Conservation (phyloP, 208 protist species). For the Borovskyia barvae region DNA sequence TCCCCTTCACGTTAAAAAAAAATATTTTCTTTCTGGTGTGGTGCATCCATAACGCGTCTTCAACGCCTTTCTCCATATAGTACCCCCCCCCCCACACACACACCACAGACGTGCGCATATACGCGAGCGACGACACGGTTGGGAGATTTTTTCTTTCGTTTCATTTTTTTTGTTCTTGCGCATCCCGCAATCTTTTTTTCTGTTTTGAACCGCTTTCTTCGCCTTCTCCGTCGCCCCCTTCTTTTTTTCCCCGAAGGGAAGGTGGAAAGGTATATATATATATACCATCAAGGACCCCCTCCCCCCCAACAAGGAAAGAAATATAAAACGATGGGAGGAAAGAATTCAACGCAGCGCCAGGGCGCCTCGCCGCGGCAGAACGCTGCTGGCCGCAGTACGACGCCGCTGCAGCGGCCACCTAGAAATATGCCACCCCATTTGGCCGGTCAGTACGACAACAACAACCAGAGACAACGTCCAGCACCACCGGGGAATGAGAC, state of each 20-base stretch:
- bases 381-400: conserved; percentile 6
- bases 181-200: conserved; percentile 2
- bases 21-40: no score
- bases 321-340: conserved; percentile 22
- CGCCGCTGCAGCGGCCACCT: conserved; percentile 18
- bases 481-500: neutral
- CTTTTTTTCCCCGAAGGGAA: no score
- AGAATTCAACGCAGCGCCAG: conserved; percentile 33
- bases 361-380: conserved; percentile 11
- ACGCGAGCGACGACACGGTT: neutral
- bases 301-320: no score
- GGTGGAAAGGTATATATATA: no score
- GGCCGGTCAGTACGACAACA: conserved; percentile 68
- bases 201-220: no score
- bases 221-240: no score
- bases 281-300: no score
- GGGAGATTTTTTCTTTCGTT: neutral
- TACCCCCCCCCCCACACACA: neutral
- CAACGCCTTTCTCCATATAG: no score
- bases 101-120: neutral
- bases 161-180: conserved; percentile 6
- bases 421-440: conserved; percentile 66
- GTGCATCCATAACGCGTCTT: no score
- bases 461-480: conserved; percentile 24
- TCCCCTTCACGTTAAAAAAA: no score